Percentiles rank a stretch among this genome's conserved stretches.
These are phyloP conservation scores for Quercus engelmannii DNA, from an alignment of 306 rosid genomes.

Conservation along the genomic window DNA sequence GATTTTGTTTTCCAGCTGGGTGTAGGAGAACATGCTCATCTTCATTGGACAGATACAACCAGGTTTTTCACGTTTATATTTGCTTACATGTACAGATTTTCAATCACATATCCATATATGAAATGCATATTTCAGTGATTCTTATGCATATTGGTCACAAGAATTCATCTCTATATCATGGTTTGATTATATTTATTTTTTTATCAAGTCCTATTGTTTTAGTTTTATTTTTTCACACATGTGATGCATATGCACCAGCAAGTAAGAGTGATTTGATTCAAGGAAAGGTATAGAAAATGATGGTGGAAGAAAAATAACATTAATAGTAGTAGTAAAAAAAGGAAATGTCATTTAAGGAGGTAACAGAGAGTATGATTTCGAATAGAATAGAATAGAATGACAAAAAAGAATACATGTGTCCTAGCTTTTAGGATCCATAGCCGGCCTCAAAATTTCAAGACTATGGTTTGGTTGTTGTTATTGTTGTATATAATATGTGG, in stretches of 20 bases:
- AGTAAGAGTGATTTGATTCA: too few relatives aligned
- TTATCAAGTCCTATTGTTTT: neutral
- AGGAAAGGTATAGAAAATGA: too few relatives aligned
- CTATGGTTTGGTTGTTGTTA: too few relatives aligned
- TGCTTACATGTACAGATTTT: neutral
- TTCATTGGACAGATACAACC: conserved; percentile 80
- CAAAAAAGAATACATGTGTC: too few relatives aligned
- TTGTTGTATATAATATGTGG: neutral
- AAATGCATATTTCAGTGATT: neutral
- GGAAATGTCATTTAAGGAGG: too few relatives aligned
- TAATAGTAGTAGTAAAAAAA: too few relatives aligned
- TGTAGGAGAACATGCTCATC: conserved; percentile 77
- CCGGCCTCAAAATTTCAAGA: too few relatives aligned
- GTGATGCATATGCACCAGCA: neutral
- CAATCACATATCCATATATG: neutral
- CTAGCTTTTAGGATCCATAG: too few relatives aligned
- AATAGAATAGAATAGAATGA: too few relatives aligned
- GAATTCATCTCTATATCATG: neutral
- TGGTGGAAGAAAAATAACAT: too few relatives aligned
- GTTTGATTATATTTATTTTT: neutral
- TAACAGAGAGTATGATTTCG: too few relatives aligned
- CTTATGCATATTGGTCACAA: neutral
- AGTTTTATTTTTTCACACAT: neutral
- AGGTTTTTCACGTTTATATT: conserved; percentile 37
- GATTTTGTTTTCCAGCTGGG: conserved; percentile 52